Conservation (phyloP, 1,284 basidiomycete genomes). For the Sanguinoderma infundibulare region DNA sequence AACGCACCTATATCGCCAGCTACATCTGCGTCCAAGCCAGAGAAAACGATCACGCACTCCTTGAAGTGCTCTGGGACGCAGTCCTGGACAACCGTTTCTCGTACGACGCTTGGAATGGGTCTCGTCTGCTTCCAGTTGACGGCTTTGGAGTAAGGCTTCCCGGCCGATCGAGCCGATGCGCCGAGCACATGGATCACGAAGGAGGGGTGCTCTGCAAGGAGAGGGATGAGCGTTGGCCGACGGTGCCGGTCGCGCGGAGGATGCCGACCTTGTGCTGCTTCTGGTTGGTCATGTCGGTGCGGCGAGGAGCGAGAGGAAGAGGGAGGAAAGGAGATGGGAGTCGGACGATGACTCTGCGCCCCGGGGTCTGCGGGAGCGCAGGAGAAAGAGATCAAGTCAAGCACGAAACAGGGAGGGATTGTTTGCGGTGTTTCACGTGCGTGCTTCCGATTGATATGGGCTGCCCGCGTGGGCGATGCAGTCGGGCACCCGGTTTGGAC, state of each 20-base stretch:
- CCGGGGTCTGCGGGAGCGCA: slow-evolving; percentile 9
- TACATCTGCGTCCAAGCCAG: slow-evolving; percentile 92
- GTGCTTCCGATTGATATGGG: slow-evolving; percentile 26
- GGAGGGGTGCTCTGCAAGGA: slow-evolving; percentile 90
- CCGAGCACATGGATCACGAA: slow-evolving; percentile 90
- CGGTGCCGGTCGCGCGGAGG: slow-evolving; percentile 95
- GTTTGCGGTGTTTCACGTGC: no score
- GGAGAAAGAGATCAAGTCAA: background rate
- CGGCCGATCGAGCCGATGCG: slow-evolving; percentile 89
- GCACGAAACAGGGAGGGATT: slow-evolving; percentile 10
- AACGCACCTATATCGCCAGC: slow-evolving; percentile 94
- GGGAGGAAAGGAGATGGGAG: background rate
- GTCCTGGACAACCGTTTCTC: slow-evolving; percentile 76
- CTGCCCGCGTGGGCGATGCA: slow-evolving; percentile 26
- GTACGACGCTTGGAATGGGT: slow-evolving; percentile 74
- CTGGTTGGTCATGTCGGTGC: slow-evolving; percentile 28
- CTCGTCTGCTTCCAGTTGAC: slow-evolving; percentile 91
- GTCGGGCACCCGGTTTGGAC: no score
- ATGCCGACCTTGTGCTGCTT: slow-evolving; percentile 83
- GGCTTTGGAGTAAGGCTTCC: slow-evolving; percentile 81
- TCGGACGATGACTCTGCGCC: slow-evolving; percentile 5
- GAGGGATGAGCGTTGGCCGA: slow-evolving; percentile 92
- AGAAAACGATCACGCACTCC: slow-evolving; percentile 92
- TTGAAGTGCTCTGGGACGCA: slow-evolving; percentile 82
- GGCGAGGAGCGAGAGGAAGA: background rate